Percentiles rank a stretch among this genome's conserved stretches.
phyloP scores from a whole-genome alignment of 1,139 yeast genomes.

The Suhomyces terraborum region DNA sequence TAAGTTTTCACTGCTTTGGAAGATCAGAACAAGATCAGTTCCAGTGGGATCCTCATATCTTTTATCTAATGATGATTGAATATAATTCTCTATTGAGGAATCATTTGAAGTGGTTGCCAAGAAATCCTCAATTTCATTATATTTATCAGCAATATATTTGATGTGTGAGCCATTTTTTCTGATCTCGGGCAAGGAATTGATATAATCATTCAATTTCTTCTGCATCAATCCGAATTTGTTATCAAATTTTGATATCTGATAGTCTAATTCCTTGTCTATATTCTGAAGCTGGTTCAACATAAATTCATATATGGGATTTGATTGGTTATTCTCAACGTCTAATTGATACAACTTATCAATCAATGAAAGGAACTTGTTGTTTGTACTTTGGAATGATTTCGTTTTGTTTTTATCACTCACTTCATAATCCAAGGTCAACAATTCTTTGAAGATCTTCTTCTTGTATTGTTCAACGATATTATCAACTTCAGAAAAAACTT shows the following conservation, averaged over 20 bases:
- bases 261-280: constrained; percentile 37
- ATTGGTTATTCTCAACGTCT: constrained; percentile 47
- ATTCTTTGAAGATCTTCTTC: constrained; percentile 59
- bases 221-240: constrained; percentile 45
- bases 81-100: constrained; percentile 21
- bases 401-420: constrained; percentile 16
- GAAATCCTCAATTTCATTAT: constrained; percentile 38
- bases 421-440: constrained; percentile 47
- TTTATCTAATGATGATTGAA: constrained; percentile 4
- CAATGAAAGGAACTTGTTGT: constrained; percentile 49
- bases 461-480: constrained; percentile 65
- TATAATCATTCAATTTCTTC: constrained; percentile 39
- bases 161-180: constrained; percentile 44
- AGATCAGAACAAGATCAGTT: constrained; percentile 34
- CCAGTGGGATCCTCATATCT: constrained; percentile 27
- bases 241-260: constrained; percentile 37
- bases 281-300: constrained; percentile 37
- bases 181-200: constrained; percentile 34
- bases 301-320: constrained; percentile 69
- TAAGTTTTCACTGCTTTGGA: constrained; percentile 42
- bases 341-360: constrained; percentile 53
- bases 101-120: constrained; percentile 28
- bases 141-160: constrained; percentile 56
- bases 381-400: constrained; percentile 1
- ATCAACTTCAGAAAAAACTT: constrained; percentile 70